Base-by-base conservation (phyloP, 306 rosid genomes). In the Ammopiptanthus mongolicus region DNA sequence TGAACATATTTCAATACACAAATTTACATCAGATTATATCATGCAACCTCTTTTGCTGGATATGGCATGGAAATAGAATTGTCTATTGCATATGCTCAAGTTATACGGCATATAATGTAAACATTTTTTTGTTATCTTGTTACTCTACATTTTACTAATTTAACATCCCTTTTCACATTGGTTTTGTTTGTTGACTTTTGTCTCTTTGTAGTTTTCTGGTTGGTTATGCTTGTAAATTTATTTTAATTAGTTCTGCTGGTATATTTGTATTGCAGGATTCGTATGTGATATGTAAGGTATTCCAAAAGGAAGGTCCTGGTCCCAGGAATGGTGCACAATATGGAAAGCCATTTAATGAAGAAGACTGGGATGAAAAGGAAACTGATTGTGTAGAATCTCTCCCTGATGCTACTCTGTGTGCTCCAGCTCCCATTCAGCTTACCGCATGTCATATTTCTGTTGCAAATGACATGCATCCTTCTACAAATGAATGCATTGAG, bases 261-360 rank as follows among this genome's bases (percentile, higher is more conserved):
- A n/a, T 66, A 66, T 81, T 67, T 56, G 71, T 76, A 22, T 65
- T 71, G 74, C 90, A 94, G 98, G 87, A 87, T 62, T 84, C 87
- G 21, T 90, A 87, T 60, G 96, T 91, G 42, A 87, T 95, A 34
- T 95, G 96, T 58, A 83, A 65, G 73, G 64, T 95, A 37, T 95
- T 78, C 75, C 80, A 86, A 73, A 91, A 95, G 82, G 90, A 86
- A 11, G 98, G 98, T 56, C 89, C 36, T 62, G 98, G 98, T 31
- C 97, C 97, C 6, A 84, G 87, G 80, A 95, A 82, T 68, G 91
- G 90, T 59, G 96, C 96, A 31, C 96, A 91, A 71, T 95, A 95
- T 79, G 98, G 93, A 70, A 89, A 67, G 68, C 97, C 97, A 23
- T 95, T 80, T 81, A 72, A 73, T 6, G 97, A 88, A 53, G 80